These are phyloP conservation scores for Rhizopogon vulgaris DNA, from an alignment of 768 basidiomycete species.

Conservation along the genomic window DNA sequence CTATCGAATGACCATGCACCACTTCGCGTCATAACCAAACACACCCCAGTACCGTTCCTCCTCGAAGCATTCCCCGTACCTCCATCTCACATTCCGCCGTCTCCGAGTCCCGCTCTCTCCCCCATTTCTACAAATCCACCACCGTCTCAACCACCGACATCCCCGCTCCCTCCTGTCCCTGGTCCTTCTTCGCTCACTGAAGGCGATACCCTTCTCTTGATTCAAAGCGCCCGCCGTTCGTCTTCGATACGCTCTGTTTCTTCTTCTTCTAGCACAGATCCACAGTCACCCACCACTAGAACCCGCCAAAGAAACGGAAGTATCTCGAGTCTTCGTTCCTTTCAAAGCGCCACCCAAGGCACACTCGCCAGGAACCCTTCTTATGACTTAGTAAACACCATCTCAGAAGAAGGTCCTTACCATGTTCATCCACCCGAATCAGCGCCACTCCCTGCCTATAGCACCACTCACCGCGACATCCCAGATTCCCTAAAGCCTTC, in stretches of 20 bases:
- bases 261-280: background rate
- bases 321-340: background rate
- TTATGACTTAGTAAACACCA: background rate
- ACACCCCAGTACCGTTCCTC: conserved; percentile 26
- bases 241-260: background rate
- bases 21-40: conserved; percentile 20
- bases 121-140: conserved; percentile 40
- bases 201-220: background rate
- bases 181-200: conserved; percentile 46
- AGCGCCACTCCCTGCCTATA: background rate
- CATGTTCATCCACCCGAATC: background rate
- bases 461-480: background rate
- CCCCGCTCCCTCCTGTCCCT: conserved; percentile 62
- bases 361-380: background rate
- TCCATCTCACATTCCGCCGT: conserved; percentile 27
- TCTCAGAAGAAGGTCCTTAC: conserved; percentile 1
- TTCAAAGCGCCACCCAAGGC: background rate
- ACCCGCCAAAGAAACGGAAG: background rate
- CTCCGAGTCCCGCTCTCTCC: conserved; percentile 8
- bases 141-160: conserved; percentile 48
- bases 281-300: background rate
- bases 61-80: conserved; percentile 33
- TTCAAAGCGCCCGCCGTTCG: background rate
- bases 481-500: background rate
- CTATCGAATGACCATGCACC: background rate